These are phyloP conservation scores for Lumnitzera racemosa DNA, from an alignment of 345 rosid species.

Conservation along the genomic window DNA sequence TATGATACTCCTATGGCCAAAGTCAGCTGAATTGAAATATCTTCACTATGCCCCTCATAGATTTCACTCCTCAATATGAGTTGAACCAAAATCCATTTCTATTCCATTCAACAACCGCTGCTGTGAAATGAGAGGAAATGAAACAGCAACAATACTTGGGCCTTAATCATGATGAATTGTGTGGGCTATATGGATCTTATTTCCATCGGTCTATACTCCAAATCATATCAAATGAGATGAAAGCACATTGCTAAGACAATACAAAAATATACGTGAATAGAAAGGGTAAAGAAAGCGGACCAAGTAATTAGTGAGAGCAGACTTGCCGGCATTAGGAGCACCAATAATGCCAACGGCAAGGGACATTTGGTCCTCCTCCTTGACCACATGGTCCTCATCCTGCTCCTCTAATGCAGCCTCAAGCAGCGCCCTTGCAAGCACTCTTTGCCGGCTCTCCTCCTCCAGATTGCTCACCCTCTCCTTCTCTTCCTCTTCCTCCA, in stretches of 20 bases:
- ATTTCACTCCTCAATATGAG: no score
- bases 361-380: slow-evolving; percentile 94
- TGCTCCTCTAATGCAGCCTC: slow-evolving; percentile 65
- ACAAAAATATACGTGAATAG: not conserved
- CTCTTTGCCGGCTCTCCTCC: slow-evolving; percentile 42
- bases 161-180: no score
- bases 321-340: slow-evolving; percentile 94
- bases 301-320: slow-evolving; percentile 77
- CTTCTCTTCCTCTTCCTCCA: slow-evolving; percentile 22
- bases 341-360: slow-evolving; percentile 87
- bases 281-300: slow-evolving; percentile 25
- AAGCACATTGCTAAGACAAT: not conserved
- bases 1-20: no score
- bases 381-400: slow-evolving; percentile 36
- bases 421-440: slow-evolving; percentile 66
- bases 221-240: no score
- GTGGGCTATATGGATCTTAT: no score
- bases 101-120: no score
- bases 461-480: slow-evolving; percentile 27
- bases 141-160: no score
- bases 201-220: no score
- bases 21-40: no score
- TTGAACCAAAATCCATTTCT: no score
- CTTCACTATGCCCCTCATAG: no score
- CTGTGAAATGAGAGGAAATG: no score